phyloP scores from a whole-genome alignment of 192 early-diverging fungal species.

The Entomortierella beljakovae region DNA sequence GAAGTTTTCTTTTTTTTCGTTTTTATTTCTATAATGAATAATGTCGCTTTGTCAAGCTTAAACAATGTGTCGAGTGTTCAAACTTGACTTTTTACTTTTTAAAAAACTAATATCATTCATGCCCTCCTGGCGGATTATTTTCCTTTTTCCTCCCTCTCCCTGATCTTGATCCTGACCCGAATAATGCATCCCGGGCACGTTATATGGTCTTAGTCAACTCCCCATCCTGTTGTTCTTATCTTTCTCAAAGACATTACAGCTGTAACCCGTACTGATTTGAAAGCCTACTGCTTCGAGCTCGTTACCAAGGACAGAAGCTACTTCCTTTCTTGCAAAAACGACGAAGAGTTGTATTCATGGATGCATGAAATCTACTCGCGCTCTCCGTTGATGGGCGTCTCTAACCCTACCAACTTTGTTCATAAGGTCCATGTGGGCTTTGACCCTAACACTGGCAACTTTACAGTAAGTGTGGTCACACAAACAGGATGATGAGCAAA shows the following conservation, averaged over 20 bases:
- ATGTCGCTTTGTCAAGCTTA: no score
- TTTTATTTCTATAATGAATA: no score
- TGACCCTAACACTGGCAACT: constrained; percentile 69
- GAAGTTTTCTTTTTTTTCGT: no score
- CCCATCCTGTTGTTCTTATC: constrained; percentile 89
- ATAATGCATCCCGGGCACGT: constrained; percentile 3
- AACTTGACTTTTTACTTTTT: constrained; percentile 30
- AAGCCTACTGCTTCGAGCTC: constrained; percentile 95
- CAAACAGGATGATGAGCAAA: neutral
- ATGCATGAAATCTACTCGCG: constrained; percentile 98
- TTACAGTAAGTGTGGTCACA: constrained; percentile 61
- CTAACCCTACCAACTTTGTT: constrained; percentile 87
- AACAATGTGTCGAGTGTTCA: no score
- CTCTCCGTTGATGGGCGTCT: constrained; percentile 81
- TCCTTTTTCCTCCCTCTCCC: constrained; percentile 8
- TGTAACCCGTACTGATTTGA: constrained; percentile 89
- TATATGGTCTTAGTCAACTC: constrained; percentile 74
- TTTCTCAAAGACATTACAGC: constrained; percentile 93
- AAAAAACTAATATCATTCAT: neutral
- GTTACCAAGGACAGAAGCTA: constrained; percentile 94
- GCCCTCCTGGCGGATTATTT: constrained; percentile 9
- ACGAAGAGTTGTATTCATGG: constrained; percentile 98
- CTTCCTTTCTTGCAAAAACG: constrained; percentile 91
- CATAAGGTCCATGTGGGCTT: constrained; percentile 86
- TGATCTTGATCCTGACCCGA: constrained; percentile 9